Conservation (phyloP, 1,139 yeast species). For the Meyerozyma guilliermondii region DNA sequence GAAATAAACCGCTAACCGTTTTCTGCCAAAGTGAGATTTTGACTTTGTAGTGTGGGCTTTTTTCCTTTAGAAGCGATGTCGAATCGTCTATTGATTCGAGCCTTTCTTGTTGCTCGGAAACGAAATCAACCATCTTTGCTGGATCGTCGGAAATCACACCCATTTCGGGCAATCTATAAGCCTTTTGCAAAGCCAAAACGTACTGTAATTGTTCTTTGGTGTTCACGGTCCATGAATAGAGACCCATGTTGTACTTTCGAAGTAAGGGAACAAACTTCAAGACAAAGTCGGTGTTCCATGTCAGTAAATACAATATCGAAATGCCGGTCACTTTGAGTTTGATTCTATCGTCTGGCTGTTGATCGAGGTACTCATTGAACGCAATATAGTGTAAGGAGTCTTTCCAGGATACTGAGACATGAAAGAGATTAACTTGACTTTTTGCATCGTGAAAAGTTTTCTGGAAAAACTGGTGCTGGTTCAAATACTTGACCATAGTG, state of each 20-base stretch:
- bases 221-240: slow-evolving; percentile 86
- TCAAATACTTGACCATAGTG: slow-evolving; percentile 52
- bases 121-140: slow-evolving; percentile 25
- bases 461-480: slow-evolving; percentile 37
- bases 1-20: slow-evolving; percentile 14
- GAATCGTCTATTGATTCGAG: slow-evolving; percentile 8
- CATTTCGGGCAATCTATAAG: slow-evolving; percentile 25
- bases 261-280: slow-evolving; percentile 33
- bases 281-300: slow-evolving; percentile 36
- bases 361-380: slow-evolving; percentile 33
- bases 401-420: slow-evolving; percentile 34
- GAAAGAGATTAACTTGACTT: slow-evolving; percentile 29
- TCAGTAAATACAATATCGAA: slow-evolving; percentile 33
- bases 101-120: slow-evolving; percentile 3
- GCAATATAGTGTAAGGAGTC: slow-evolving; percentile 29
- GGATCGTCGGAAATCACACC: slow-evolving; percentile 67
- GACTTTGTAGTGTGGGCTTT: slow-evolving; percentile 11
- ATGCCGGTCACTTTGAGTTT: slow-evolving; percentile 32
- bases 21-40: slow-evolving; percentile 19
- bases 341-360: slow-evolving; percentile 11
- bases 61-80: slow-evolving; percentile 5
- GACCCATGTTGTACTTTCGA: slow-evolving; percentile 39
- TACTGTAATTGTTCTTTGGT: slow-evolving; percentile 44
- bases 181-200: slow-evolving; percentile 23
- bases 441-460: slow-evolving; percentile 13